Evolutionary conservation across 345 rosid genomes (phyloP), one percentile per base, ranked within the genome.

Genomic region (Hibiscus mutabilis): DNA sequence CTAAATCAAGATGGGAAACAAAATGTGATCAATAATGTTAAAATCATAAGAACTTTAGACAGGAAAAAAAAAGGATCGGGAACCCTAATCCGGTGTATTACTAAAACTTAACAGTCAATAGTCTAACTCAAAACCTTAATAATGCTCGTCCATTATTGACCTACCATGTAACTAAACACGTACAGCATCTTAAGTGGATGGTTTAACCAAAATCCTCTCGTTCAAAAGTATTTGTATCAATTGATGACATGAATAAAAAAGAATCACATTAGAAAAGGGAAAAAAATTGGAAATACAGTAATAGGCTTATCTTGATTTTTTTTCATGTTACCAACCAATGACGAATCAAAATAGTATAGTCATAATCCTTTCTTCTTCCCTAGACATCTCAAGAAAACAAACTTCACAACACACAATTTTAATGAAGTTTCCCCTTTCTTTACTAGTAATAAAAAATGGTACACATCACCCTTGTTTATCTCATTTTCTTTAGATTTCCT

Each of bases 1-100:
- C 98, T 96, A 88, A 25, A 55, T 76, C 19, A 66, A 78, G 27
- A 16, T 56, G 31, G 31, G 15, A 52, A 6, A 68, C 31, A 19
- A 29, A 72, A 0, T 10, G 13, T 14, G 6, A 47, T 51, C 29
- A 66, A 9, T 19, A 21, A 19, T 3, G 13, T 24, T 13, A 40
- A 58, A 21, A 21, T 14, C 27, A 3, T 0, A 42, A 24, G 27
- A 37, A 42, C 35, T 40, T 58, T 35, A 44, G 6, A 24, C 9
- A 18, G 13, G 16, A 44, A 15, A 63, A 60, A 15, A 14, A 42
- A 22, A 44, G 7, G n/a, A 19, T 6, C 5, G 44, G 27, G 21
- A 65, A 6, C 18, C 16, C 16, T n/a, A 11, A 19, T 22, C 19
- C 5, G 16, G 16, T 0, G 21, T 42, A 14, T 12, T 13, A 12